A percentile compares a stretch with the other conserved stretches of the same genome.
Evolutionary conservation across 2,329 filamentous ascomycete species (phyloP).

Genomic region (Diaporthe longicolla): DNA sequence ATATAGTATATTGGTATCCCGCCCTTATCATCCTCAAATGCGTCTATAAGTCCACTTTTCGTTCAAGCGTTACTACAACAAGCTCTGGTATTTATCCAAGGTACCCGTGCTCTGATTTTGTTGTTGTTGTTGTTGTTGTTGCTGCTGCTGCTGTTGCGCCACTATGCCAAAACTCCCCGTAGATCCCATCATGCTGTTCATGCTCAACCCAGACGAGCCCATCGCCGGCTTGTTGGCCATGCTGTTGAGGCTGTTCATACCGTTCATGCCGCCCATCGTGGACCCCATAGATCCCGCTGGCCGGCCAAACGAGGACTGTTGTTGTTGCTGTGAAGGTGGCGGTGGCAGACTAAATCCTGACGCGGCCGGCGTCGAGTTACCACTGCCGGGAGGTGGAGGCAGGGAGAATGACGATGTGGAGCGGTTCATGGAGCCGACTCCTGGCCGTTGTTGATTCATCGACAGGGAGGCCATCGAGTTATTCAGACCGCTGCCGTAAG

Average conservation of each 20-base stretch:
- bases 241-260: constrained; percentile 46
- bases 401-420: constrained; percentile 68
- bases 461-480: constrained; percentile 64
- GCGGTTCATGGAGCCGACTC: constrained; percentile 51
- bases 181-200: constrained; percentile 42
- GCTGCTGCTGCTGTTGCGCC: constrained; percentile 40
- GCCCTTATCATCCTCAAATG: neutral
- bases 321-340: constrained; percentile 42
- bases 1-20: constrained; percentile 17
- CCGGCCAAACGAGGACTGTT: constrained; percentile 43
- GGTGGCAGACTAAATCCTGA: constrained; percentile 60
- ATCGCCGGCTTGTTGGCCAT: constrained; percentile 45
- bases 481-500: constrained; percentile 55
- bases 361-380: constrained; percentile 46
- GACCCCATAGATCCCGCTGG: constrained; percentile 44
- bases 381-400: constrained; percentile 65
- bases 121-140: constrained; percentile 50
- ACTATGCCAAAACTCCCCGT: constrained; percentile 48
- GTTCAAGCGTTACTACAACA: constrained; percentile 61
- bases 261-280: constrained; percentile 44
- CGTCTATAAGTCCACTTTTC: neutral
- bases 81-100: constrained; percentile 77
- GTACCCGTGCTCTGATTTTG: constrained; percentile 60
- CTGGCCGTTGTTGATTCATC: constrained; percentile 56
- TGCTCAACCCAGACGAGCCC: constrained; percentile 40